Evolutionary conservation across 805 yeast species (phyloP).

Genomic region (Cyberlindnera xylosilytica): DNA sequence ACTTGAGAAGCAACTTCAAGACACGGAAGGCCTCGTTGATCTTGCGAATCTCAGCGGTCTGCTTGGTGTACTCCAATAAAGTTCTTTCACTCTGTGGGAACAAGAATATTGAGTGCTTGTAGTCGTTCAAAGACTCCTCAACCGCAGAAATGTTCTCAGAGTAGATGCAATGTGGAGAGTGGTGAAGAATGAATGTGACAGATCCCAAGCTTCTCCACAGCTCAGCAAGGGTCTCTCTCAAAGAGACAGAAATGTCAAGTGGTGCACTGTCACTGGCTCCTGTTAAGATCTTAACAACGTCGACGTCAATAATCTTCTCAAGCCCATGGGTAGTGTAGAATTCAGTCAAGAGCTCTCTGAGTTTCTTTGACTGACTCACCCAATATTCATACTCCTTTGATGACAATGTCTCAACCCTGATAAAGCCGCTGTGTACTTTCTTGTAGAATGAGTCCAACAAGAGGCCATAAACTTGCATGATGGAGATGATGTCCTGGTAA

Average conservation of each 20-base stretch:
- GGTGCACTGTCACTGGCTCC: background rate
- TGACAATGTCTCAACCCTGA: background rate
- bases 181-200: conserved; percentile 11
- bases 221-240: conserved; percentile 4
- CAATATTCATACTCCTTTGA: conserved; percentile 14
- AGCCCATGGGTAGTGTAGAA: conserved; percentile 15
- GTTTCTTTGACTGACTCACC: conserved; percentile 3
- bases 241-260: background rate
- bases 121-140: conserved; percentile 6
- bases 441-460: conserved; percentile 9
- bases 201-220: conserved; percentile 20
- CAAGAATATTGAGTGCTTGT: conserved; percentile 19
- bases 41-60: conserved; percentile 42
- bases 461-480: conserved; percentile 15
- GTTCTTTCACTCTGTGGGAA: conserved; percentile 1
- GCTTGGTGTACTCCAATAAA: conserved; percentile 45
- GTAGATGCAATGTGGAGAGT: conserved; percentile 9
- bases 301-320: conserved; percentile 1
- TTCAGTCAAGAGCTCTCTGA: conserved; percentile 12
- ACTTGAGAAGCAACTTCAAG: conserved; percentile 44
- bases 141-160: conserved; percentile 2
- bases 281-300: conserved; percentile 3
- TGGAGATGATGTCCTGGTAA: conserved; percentile 36
- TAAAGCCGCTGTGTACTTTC: background rate
- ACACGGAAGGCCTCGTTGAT: conserved; percentile 42